Percentiles rank a stretch among this genome's conserved stretches.
phyloP scores from a whole-genome alignment of 2,329 filamentous ascomycete genomes.

The Colletotrichum tropicale region DNA sequence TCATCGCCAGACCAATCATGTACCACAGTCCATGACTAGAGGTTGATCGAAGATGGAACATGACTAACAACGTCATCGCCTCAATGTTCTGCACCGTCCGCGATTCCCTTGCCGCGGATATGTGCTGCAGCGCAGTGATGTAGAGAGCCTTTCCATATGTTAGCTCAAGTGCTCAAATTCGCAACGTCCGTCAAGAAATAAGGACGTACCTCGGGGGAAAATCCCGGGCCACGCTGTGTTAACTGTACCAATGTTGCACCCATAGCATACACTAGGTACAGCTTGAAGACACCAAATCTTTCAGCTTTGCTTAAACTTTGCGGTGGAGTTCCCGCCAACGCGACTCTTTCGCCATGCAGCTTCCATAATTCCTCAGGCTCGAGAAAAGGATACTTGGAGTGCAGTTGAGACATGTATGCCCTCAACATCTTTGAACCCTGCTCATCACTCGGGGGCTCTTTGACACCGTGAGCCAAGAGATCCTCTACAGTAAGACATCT shows the following conservation, averaged over 20 bases:
- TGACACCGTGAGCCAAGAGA: slow-evolving; percentile 42
- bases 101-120: slow-evolving; percentile 51
- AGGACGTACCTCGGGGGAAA: slow-evolving; percentile 40
- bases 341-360: slow-evolving; percentile 43
- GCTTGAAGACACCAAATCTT: slow-evolving; percentile 52
- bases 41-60: slow-evolving; percentile 55
- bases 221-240: slow-evolving; percentile 42
- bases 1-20: slow-evolving; percentile 58
- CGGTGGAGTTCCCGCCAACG: slow-evolving; percentile 37
- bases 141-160: slow-evolving; percentile 44
- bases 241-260: slow-evolving; percentile 52
- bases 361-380: slow-evolving; percentile 48
- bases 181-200: not conserved
- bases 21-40: slow-evolving; percentile 58
- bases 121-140: slow-evolving; percentile 51
- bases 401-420: slow-evolving; percentile 49
- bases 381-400: slow-evolving; percentile 54
- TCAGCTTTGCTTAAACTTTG: slow-evolving; percentile 19
- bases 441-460: slow-evolving; percentile 48
- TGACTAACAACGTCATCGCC: slow-evolving; percentile 53
- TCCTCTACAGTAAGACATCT: slow-evolving; percentile 40
- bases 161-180: not conserved
- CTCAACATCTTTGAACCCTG: slow-evolving; percentile 47
- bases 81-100: slow-evolving; percentile 55
- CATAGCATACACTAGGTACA: slow-evolving; percentile 58